These are phyloP conservation scores for Furcasterigmium sp. DNA, from an alignment of 2,329 filamentous ascomycete genomes.

Conservation along the genomic window DNA sequence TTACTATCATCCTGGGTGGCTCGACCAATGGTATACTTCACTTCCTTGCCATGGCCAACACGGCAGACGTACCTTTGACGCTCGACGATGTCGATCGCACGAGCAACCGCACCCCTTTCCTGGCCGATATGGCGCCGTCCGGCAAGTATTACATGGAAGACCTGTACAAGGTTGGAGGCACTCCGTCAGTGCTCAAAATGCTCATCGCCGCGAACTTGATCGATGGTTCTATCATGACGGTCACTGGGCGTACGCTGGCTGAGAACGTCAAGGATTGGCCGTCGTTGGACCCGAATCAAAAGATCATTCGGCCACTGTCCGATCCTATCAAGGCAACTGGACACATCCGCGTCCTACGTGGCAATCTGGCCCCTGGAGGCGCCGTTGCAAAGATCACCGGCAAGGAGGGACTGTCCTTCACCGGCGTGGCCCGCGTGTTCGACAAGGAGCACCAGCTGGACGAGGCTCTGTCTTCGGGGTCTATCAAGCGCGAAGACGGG, in stretches of 20 bases:
- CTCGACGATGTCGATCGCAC: conserved; percentile 80
- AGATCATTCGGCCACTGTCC: conserved; percentile 73
- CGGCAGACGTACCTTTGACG: conserved; percentile 70
- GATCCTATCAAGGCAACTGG: conserved; percentile 74
- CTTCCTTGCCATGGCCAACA: conserved; percentile 84
- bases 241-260: conserved; percentile 78
- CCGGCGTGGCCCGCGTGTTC: conserved; percentile 76
- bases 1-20: conserved; percentile 89
- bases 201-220: conserved; percentile 72
- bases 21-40: conserved; percentile 87
- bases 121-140: conserved; percentile 78
- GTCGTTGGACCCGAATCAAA: conserved; percentile 70
- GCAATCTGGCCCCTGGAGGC: conserved; percentile 83
- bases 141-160: conserved; percentile 87
- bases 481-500: conserved; percentile 49
- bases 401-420: conserved; percentile 83
- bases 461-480: conserved; percentile 65
- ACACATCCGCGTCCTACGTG: conserved; percentile 81
- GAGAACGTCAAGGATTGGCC: conserved; percentile 78
- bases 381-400: conserved; percentile 96
- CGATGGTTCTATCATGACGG: conserved; percentile 72
- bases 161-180: conserved; percentile 79
- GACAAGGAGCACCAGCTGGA: conserved; percentile 80
- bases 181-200: conserved; percentile 79
- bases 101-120: conserved; percentile 76